Base-by-base conservation (phyloP, 768 basidiomycete species). In the Fibroporia radiculosa region DNA sequence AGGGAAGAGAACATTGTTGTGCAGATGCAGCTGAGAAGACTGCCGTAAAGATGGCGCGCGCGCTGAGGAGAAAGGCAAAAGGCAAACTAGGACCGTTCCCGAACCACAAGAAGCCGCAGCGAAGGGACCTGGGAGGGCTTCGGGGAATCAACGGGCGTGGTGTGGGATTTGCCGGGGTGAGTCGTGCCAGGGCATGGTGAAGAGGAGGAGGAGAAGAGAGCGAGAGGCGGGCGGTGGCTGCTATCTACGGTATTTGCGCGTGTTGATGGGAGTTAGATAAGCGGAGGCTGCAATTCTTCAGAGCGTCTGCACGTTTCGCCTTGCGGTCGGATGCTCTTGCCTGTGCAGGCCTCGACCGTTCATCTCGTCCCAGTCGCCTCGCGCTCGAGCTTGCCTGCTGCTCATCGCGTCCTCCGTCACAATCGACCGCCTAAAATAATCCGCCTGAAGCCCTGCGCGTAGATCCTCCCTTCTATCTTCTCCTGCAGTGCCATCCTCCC, bases 341-440 rank as follows among this genome's bases (percentile, higher is more conserved):
- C 8, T 16, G 38, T 25, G 10, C 10, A 16, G 38, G 38, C 38
- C 38, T 39, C 38, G 38, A 25, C 38, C 38, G 22, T 39, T 47
- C 48, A 29, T 27, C 16, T 35, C 33, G 22, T 18, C 37, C 37
- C 27, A 25, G 37, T 26, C 23, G 14, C 34, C 40, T 26, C 38
- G 19, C 43, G 11, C 32, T 43, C 29, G 27, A 35, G 8, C 37
- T 50, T 27, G 42, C 43, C 33, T 13, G 38, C 38, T 20, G 12
- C 38, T 39, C 38, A 6, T 18, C 23, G 11, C 38, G 39, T 7
- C 37, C 42, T 35, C 51, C 50, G 40, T 52, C 51, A 47, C 45
- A 47, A 16, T 20, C 47, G 29, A 42, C 43, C 47, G 13, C 38
- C 13, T 11, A 39, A n/a, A n/a, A n/a, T n/a, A n/a, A n/a, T n/a